Percentiles rank a stretch among this genome's conserved stretches.
These are phyloP conservation scores for Heterobasidion occidentale DNA, from an alignment of 1,284 basidiomycete genomes.

Conservation along the genomic window DNA sequence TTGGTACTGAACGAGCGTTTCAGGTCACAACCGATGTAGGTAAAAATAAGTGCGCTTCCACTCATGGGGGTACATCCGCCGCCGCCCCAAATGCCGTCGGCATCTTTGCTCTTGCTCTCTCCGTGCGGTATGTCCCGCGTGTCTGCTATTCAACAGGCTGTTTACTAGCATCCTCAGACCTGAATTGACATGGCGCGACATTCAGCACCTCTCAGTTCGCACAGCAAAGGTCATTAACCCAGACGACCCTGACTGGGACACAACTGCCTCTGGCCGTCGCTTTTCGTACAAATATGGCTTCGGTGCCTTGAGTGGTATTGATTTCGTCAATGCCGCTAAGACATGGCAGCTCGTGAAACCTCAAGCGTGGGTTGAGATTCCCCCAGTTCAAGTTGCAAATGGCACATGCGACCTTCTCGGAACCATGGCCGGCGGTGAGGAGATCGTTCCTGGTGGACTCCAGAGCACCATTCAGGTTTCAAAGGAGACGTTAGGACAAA, in stretches of 20 bases:
- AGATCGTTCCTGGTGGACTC: conserved; percentile 66
- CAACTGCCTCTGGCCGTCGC: conserved; percentile 66
- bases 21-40: conserved; percentile 95
- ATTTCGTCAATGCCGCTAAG: conserved; percentile 77
- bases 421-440: conserved; percentile 57
- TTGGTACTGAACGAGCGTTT: conserved; percentile 1
- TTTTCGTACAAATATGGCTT: conserved; percentile 99
- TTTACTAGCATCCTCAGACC: conserved; percentile 41
- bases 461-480: conserved; percentile 66
- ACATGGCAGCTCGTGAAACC: conserved; percentile 89
- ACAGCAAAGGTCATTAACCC: conserved; percentile 79
- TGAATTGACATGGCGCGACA: conserved; percentile 94
- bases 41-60: conserved; percentile 73
- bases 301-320: conserved; percentile 82
- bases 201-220: conserved; percentile 86
- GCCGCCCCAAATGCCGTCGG: conserved; percentile 95
- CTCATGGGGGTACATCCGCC: conserved; percentile 95
- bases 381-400: conserved; percentile 58
- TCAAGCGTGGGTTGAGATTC: conserved; percentile 83
- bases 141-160: not conserved
- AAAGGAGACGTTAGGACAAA: conserved; percentile 55
- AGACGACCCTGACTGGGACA: conserved; percentile 94
- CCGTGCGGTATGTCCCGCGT: conserved; percentile 56
- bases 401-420: conserved; percentile 53
- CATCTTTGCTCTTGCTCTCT: conserved; percentile 82